Conservation (phyloP, 208 protist species). For the Histomonas meleagridis region DNA sequence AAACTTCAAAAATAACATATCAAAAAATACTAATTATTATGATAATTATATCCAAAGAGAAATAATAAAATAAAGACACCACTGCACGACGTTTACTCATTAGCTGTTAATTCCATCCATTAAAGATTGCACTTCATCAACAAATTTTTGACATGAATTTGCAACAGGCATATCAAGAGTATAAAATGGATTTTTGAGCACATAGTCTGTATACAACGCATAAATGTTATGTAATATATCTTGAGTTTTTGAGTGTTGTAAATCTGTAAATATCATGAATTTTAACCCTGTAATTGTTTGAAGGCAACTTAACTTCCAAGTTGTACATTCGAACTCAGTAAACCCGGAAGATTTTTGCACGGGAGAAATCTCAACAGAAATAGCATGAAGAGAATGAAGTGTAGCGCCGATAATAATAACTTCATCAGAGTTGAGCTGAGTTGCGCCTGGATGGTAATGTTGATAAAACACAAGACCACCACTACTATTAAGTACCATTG, state of each 20-base stretch:
- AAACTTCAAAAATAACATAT: too few species aligned
- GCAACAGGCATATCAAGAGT: constrained; percentile 21
- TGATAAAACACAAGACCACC: constrained; percentile 24
- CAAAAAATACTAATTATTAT: too few species aligned
- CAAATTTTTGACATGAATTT: constrained; percentile 37
- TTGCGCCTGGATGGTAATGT: background rate
- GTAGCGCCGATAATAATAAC: constrained; percentile 32
- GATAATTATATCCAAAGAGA: too few species aligned
- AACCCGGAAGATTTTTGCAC: constrained; percentile 25
- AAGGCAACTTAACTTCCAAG: background rate
- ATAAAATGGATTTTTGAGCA: constrained; percentile 27
- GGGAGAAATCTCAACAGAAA: constrained; percentile 22
- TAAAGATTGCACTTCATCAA: constrained; percentile 35
- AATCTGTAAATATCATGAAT: constrained; percentile 33
- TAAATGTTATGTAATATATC: background rate
- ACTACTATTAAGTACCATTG: background rate
- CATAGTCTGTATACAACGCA: constrained; percentile 7
- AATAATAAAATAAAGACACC: too few species aligned
- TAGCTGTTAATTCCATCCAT: too few species aligned
- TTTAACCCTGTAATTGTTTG: constrained; percentile 27
- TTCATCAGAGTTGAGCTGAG: constrained; percentile 18
- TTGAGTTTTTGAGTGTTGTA: background rate
- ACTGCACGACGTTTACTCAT: too few species aligned
- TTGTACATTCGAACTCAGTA: background rate
- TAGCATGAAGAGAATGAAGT: constrained; percentile 28